These are phyloP conservation scores for Sporothrix pallida DNA, from an alignment of 2,329 filamentous ascomycete genomes.

Conservation along the genomic window DNA sequence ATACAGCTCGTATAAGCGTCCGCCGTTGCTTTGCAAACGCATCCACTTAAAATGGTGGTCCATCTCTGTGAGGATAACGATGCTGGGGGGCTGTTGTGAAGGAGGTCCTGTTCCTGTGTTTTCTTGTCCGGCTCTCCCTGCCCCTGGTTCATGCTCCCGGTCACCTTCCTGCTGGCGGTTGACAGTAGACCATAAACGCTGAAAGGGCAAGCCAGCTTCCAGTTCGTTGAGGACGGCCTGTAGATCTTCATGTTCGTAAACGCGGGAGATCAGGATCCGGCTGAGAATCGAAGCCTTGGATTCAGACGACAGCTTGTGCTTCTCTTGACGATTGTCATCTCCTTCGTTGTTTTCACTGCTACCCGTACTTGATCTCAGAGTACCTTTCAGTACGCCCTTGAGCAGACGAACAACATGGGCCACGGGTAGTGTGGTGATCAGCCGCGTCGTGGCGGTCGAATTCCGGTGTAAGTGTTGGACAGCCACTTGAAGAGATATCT, in stretches of 20 bases:
- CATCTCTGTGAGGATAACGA: constrained; percentile 37
- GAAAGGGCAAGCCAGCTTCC: constrained; percentile 31
- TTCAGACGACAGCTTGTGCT: background rate
- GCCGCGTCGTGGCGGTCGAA: constrained; percentile 44
- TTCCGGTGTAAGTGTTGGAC: constrained; percentile 48
- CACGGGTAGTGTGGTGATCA: constrained; percentile 57
- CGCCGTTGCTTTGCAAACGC: constrained; percentile 35
- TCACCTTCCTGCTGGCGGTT: background rate
- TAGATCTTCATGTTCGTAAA: constrained; percentile 65
- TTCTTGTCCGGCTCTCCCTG: background rate
- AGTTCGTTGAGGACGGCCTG: constrained; percentile 61
- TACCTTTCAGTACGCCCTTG: constrained; percentile 48
- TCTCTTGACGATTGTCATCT: background rate
- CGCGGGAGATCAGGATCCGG: constrained; percentile 58
- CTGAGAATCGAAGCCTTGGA: constrained; percentile 47
- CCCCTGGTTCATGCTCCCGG: background rate
- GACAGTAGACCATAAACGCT: constrained; percentile 33
- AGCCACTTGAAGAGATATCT: constrained; percentile 58
- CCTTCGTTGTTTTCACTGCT: constrained; percentile 32
- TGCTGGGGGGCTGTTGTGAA: background rate
- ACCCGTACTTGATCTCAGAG: background rate
- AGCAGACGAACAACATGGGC: constrained; percentile 51
- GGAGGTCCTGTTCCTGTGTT: background rate
- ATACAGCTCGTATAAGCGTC: constrained; percentile 36
- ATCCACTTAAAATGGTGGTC: constrained; percentile 39